A percentile compares a stretch with the other conserved stretches of the same genome.
Conservation (phyloP, 1,284 basidiomycete genomes). For the Sanguinoderma infundibulare region DNA sequence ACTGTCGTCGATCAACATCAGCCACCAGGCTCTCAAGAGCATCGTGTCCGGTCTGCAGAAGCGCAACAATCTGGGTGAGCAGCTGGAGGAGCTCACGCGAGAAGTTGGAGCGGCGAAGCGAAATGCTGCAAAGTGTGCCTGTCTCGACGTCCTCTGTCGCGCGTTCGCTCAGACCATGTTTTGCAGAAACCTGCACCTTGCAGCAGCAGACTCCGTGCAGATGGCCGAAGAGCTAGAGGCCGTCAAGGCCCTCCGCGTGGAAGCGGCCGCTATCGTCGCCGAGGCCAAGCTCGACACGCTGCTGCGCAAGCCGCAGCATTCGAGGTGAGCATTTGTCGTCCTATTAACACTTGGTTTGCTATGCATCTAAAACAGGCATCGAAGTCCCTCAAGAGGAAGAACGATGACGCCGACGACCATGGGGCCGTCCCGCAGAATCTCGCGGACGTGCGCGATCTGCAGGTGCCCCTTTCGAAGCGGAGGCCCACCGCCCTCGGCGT, state of each 20-base stretch:
- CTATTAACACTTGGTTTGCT: not conserved
- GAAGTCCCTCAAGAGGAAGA: conserved; percentile 40
- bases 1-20: conserved; percentile 13
- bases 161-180: not conserved
- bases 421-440: not conserved
- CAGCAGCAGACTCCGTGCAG: conserved; percentile 37
- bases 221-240: conserved; percentile 37
- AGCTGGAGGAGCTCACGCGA: conserved; percentile 15
- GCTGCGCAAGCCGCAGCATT: conserved; percentile 35
- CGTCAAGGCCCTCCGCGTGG: conserved; percentile 34
- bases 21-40: conserved; percentile 26
- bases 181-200: conserved; percentile 39
- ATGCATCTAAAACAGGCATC: conserved; percentile 29
- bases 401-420: conserved; percentile 26
- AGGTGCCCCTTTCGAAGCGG: conserved; percentile 36
- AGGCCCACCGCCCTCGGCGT: conserved; percentile 51
- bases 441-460: not conserved
- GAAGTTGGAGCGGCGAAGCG: conserved; percentile 19
- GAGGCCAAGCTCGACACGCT: conserved; percentile 24
- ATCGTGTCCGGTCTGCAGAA: conserved; percentile 18
- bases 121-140: conserved; percentile 23
- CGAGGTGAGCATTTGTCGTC: conserved; percentile 21
- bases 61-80: conserved; percentile 9
- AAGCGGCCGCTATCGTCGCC: conserved; percentile 35
- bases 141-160: not conserved